A percentile compares a stretch with the other conserved stretches of the same genome.
Evolutionary conservation across 73 alveolate species (phyloP).

Genomic region (Paramecium caudatum): DNA sequence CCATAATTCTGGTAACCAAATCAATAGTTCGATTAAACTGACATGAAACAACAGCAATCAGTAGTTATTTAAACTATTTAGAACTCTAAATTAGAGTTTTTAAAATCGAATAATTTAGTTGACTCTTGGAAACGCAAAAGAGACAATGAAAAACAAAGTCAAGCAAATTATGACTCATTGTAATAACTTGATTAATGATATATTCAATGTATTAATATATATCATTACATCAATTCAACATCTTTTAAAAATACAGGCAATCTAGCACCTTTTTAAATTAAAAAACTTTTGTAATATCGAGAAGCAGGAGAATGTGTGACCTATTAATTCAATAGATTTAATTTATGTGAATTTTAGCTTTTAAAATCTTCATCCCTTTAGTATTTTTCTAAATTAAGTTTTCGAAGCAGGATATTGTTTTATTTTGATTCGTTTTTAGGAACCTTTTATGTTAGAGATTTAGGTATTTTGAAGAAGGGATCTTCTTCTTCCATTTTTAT

Average conservation of each 20-base stretch:
- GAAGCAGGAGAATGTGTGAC: slow-evolving; percentile 6
- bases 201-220: slow-evolving; percentile 1
- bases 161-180: background rate
- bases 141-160: slow-evolving; percentile 18
- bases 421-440: background rate
- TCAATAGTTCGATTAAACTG: too few species aligned
- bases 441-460: background rate
- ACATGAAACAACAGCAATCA: too few species aligned
- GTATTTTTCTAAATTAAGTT: background rate
- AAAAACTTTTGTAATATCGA: slow-evolving; percentile 27
- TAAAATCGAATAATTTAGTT: slow-evolving; percentile 21
- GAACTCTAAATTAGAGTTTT: slow-evolving; percentile 35
- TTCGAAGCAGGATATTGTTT: background rate
- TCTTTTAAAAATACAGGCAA: slow-evolving; percentile 32
- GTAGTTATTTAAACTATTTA: too few species aligned
- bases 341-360: background rate
- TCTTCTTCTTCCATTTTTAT: slow-evolving; percentile 46
- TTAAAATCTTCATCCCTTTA: background rate
- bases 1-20: background rate
- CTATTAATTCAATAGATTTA: background rate
- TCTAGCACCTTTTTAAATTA: background rate
- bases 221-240: slow-evolving; percentile 30
- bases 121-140: slow-evolving; percentile 21
- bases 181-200: slow-evolving; percentile 47
- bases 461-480: background rate